phyloP scores from a whole-genome alignment of 495 filamentous ascomycete genomes.

The Saxophila tyrrhenica region DNA sequence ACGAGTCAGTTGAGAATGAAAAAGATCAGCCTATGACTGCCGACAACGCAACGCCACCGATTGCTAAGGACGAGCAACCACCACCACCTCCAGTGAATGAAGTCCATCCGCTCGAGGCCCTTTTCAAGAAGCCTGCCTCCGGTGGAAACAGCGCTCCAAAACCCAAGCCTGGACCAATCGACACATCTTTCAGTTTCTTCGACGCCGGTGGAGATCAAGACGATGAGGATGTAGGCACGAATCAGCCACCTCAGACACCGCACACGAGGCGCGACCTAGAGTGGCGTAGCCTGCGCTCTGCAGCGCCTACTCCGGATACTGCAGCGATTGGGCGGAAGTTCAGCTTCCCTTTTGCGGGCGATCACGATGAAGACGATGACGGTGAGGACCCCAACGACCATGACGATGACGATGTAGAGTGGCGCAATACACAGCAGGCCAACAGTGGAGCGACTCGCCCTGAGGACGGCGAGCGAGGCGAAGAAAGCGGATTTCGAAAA shows the following conservation, averaged over 20 bases:
- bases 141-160: constrained; percentile 27
- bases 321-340: constrained; percentile 52
- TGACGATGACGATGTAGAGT: constrained; percentile 29
- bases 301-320: constrained; percentile 90
- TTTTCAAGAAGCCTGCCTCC: constrained; percentile 63
- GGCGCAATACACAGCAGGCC: constrained; percentile 29
- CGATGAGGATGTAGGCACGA: constrained; percentile 33
- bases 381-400: constrained; percentile 27
- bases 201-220: constrained; percentile 39
- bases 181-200: constrained; percentile 53
- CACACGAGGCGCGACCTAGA: constrained; percentile 69
- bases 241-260: constrained; percentile 57
- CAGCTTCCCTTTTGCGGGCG: constrained; percentile 30
- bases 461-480: constrained; percentile 31
- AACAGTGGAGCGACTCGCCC: constrained; percentile 13
- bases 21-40: too few relatives aligned
- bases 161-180: constrained; percentile 33
- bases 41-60: too few relatives aligned
- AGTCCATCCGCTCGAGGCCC: constrained; percentile 75
- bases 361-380: constrained; percentile 28
- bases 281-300: constrained; percentile 60
- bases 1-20: too few relatives aligned
- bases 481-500: constrained; percentile 64
- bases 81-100: constrained; percentile 26
- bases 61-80: neutral